Evolutionary conservation across 2,329 filamentous ascomycete genomes (phyloP).

Genomic region (Diaporthe citrichinensis): DNA sequence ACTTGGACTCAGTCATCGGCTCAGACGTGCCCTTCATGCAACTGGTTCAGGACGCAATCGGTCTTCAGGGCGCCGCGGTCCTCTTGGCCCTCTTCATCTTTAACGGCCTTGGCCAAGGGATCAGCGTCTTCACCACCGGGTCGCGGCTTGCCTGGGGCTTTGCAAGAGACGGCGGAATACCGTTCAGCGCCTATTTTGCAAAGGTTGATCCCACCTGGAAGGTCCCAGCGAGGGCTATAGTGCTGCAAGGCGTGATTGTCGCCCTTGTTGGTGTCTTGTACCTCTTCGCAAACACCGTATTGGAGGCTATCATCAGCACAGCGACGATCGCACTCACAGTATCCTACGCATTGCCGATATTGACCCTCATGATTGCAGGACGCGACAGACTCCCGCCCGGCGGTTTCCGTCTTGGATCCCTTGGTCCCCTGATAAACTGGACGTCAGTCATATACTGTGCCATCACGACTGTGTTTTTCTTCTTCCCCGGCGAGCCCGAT

Average conservation of each 20-base stretch:
- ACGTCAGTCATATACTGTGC: slow-evolving; percentile 65
- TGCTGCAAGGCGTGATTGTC: slow-evolving; percentile 60
- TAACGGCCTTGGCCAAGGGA: slow-evolving; percentile 67
- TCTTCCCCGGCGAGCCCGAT: slow-evolving; percentile 63
- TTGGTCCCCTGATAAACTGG: slow-evolving; percentile 61
- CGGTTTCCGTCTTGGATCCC: slow-evolving; percentile 41
- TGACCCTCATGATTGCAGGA: slow-evolving; percentile 62
- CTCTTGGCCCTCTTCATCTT: slow-evolving; percentile 68
- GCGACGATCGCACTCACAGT: slow-evolving; percentile 70
- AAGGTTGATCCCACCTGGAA: slow-evolving; percentile 63
- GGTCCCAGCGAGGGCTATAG: slow-evolving; percentile 65
- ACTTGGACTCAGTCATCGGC: slow-evolving; percentile 57
- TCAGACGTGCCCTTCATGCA: slow-evolving; percentile 64
- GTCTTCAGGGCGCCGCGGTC: slow-evolving; percentile 57
- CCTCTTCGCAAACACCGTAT: slow-evolving; percentile 66
- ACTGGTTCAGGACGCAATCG: slow-evolving; percentile 57
- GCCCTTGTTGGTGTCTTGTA: slow-evolving; percentile 66
- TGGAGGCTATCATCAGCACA: slow-evolving; percentile 67
- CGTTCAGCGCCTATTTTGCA: slow-evolving; percentile 60
- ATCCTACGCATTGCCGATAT: slow-evolving; percentile 65
- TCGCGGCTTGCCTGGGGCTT: slow-evolving; percentile 69
- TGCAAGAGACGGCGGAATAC: slow-evolving; percentile 65
- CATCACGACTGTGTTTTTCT: slow-evolving; percentile 68
- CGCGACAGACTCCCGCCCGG: slow-evolving; percentile 65
- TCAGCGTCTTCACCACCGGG: slow-evolving; percentile 65